Evolutionary conservation across 768 basidiomycete genomes (phyloP).

Genomic region (Dacryopinax spathularia): DNA sequence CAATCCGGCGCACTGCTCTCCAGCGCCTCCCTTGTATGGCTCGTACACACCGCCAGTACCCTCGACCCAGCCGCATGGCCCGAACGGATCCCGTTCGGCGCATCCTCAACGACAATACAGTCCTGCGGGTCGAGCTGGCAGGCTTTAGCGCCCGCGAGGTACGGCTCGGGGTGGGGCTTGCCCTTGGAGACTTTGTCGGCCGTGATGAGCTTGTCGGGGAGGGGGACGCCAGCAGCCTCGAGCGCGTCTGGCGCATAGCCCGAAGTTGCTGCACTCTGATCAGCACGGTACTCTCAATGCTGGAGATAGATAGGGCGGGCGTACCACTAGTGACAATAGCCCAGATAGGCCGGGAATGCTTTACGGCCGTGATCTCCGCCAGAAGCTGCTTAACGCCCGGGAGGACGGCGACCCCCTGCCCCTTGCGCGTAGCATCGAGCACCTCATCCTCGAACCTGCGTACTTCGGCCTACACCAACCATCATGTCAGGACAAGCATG

Average conservation of each 20-base stretch:
- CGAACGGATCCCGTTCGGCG: slow-evolving; percentile 63
- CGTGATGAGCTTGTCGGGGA: slow-evolving; percentile 55
- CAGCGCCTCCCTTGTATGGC: slow-evolving; percentile 46
- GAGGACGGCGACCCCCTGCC: slow-evolving; percentile 33
- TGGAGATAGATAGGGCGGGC: neutral
- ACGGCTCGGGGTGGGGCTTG: slow-evolving; percentile 83
- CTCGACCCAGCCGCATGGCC: slow-evolving; percentile 62
- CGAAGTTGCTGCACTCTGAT: slow-evolving; percentile 49
- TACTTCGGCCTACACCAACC: slow-evolving; percentile 40
- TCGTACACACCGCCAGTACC: slow-evolving; percentile 75
- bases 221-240: slow-evolving; percentile 42
- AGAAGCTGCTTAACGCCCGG: slow-evolving; percentile 52
- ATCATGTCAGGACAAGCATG: slow-evolving; percentile 2
- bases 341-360: neutral
- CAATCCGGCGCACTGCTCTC: neutral
- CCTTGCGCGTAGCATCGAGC: slow-evolving; percentile 40
- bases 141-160: slow-evolving; percentile 56
- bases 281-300: neutral
- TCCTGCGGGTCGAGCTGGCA: slow-evolving; percentile 42
- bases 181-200: slow-evolving; percentile 60
- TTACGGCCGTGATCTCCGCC: slow-evolving; percentile 29
- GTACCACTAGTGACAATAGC: neutral
- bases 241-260: slow-evolving; percentile 58
- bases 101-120: slow-evolving; percentile 82
- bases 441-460: slow-evolving; percentile 68